A percentile compares a stretch with the other conserved stretches of the same genome.
These are phyloP conservation scores for Pseudohalonectria lignicola DNA, from an alignment of 2,329 filamentous ascomycete genomes.

Conservation along the genomic window DNA sequence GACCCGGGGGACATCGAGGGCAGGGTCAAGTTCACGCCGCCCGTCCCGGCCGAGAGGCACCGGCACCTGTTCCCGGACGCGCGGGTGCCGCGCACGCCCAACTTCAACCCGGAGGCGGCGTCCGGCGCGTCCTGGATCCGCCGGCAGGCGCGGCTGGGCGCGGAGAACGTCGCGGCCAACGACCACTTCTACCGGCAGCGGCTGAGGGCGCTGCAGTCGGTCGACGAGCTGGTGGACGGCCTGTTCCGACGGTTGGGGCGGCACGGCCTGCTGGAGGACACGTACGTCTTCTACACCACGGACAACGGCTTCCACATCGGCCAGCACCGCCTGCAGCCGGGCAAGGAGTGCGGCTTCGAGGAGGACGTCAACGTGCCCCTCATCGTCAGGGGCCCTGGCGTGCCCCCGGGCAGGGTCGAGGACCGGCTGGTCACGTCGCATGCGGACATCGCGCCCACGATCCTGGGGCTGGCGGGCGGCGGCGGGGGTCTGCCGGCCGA, in stretches of 20 bases:
- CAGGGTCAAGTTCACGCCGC: conserved; percentile 24
- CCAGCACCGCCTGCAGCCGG: conserved; percentile 45
- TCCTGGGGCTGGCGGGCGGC: conserved; percentile 32
- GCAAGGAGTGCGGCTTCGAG: conserved; percentile 46
- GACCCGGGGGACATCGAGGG: conserved; percentile 9
- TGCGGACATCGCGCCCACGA: conserved; percentile 51
- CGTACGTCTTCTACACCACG: conserved; percentile 45
- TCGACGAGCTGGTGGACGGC: conserved; percentile 42
- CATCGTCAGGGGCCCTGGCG: conserved; percentile 45
- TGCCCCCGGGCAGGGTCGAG: conserved; percentile 27
- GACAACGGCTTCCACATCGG: conserved; percentile 51
- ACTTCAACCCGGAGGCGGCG: conserved; percentile 53
- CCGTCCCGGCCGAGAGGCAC: conserved; percentile 50
- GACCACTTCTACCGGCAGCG: conserved; percentile 41
- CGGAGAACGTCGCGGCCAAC: conserved; percentile 29
- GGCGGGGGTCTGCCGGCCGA: conserved; percentile 25
- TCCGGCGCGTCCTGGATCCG: conserved; percentile 35
- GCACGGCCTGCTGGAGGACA: conserved; percentile 47
- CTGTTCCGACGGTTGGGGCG: conserved; percentile 28
- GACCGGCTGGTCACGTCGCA: conserved; percentile 40
- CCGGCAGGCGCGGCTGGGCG: conserved; percentile 25
- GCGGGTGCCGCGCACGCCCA: conserved; percentile 47
- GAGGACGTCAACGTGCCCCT: conserved; percentile 50
- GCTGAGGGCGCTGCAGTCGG: conserved; percentile 38
- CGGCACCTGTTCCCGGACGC: conserved; percentile 48